Conservation (phyloP, 768 basidiomycete genomes). For the Boletus sp. region DNA sequence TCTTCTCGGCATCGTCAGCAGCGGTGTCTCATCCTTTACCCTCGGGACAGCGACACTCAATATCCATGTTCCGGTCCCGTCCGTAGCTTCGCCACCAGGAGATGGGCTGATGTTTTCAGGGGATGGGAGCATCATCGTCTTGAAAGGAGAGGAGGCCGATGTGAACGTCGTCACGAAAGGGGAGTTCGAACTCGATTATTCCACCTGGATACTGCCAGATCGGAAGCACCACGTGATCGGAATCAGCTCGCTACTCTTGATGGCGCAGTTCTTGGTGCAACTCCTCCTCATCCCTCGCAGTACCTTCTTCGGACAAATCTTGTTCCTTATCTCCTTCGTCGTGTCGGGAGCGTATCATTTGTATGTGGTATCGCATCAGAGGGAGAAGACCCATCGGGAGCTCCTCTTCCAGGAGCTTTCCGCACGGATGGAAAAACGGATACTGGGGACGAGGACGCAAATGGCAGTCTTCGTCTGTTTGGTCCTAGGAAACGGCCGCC, state of each 20-base stretch:
- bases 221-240: constrained; percentile 17
- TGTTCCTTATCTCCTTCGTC: constrained; percentile 28
- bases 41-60: constrained; percentile 27
- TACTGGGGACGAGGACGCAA: constrained; percentile 25
- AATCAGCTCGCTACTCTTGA: constrained; percentile 25
- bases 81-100: constrained; percentile 24
- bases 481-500: constrained; percentile 11
- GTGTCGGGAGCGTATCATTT: constrained; percentile 35
- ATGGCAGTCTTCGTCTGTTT: constrained; percentile 30
- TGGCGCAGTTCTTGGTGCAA: constrained; percentile 30
- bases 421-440: constrained; percentile 12
- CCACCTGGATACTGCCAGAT: constrained; percentile 1
- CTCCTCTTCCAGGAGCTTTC: constrained; percentile 17
- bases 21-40: constrained; percentile 28
- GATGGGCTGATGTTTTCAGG: constrained; percentile 28
- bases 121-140: constrained; percentile 22
- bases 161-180: constrained; percentile 33
- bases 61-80: constrained; percentile 25
- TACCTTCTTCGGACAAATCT: constrained; percentile 34
- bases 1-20: constrained; percentile 30
- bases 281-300: constrained; percentile 31
- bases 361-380: constrained; percentile 32
- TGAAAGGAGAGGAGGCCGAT: constrained; percentile 29
- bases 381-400: constrained; percentile 13
- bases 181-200: constrained; percentile 30